These are phyloP conservation scores for Cryptococcus deneoformans DNA, from an alignment of 1,284 basidiomycete species.

Conservation along the genomic window DNA sequence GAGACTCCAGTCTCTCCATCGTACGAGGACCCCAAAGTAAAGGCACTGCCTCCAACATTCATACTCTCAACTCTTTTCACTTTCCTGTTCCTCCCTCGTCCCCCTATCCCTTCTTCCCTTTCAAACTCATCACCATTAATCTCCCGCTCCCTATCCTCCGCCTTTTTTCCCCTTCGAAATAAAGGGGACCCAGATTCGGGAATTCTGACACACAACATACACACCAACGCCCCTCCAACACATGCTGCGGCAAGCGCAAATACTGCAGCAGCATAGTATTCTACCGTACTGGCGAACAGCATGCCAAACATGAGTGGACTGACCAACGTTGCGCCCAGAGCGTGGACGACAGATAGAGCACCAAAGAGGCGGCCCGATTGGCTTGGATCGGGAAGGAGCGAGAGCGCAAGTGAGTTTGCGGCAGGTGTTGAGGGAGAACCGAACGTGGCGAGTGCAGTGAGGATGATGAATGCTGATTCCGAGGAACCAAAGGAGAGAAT, in stretches of 20 bases:
- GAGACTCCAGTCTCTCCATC: no score
- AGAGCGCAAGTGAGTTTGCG: conserved; percentile 43
- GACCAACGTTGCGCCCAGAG: conserved; percentile 37
- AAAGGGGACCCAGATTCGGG: background rate
- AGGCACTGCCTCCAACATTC: background rate
- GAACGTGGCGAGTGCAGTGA: conserved; percentile 31
- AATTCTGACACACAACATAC: conserved; percentile 25
- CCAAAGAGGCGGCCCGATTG: conserved; percentile 48
- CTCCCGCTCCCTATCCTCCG: background rate
- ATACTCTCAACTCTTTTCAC: conserved; percentile 3
- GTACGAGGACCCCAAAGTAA: no score
- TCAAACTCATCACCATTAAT: no score
- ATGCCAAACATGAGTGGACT: conserved; percentile 42
- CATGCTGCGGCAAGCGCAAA: conserved; percentile 34
- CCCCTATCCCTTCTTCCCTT: conserved; percentile 1
- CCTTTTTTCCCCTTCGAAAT: background rate
- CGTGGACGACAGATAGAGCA: conserved; percentile 40
- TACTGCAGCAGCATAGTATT: conserved; percentile 36
- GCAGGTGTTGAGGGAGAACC: conserved; percentile 38
- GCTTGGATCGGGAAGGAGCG: conserved; percentile 35
- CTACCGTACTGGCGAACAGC: conserved; percentile 39
- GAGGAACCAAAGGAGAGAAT: conserved; percentile 49
- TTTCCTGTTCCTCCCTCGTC: conserved; percentile 27
- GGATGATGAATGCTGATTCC: conserved; percentile 31
- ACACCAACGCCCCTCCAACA: conserved; percentile 21